Percentiles rank a stretch among this genome's conserved stretches.
These are phyloP conservation scores for Paecilomyces sp. DNA, from an alignment of 2,329 filamentous ascomycete species.

Conservation along the genomic window DNA sequence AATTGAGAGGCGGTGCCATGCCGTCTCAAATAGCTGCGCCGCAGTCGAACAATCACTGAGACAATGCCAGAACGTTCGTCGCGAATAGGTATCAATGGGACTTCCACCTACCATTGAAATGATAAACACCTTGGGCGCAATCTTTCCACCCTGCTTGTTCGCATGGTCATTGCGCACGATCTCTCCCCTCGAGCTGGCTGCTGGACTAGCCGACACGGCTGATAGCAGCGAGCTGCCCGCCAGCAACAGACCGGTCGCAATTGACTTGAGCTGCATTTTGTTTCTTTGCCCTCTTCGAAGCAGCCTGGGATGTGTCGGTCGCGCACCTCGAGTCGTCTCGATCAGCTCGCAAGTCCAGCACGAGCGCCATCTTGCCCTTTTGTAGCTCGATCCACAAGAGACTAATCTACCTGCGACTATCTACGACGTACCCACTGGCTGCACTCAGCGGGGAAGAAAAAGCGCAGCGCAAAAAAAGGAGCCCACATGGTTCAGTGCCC, in stretches of 20 bases:
- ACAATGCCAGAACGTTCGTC: not conserved
- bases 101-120: slow-evolving; percentile 31
- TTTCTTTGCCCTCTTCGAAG: not conserved
- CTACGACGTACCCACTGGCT: not conserved
- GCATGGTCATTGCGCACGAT: not conserved
- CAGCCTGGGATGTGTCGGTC: not conserved
- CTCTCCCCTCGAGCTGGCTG: not conserved
- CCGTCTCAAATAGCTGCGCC: not conserved
- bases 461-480: not conserved
- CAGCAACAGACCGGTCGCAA: slow-evolving; percentile 9
- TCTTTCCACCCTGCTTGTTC: slow-evolving; percentile 9
- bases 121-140: slow-evolving; percentile 35
- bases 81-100: not conserved
- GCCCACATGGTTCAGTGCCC: not conserved
- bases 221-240: slow-evolving; percentile 7
- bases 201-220: not conserved
- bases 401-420: too few relatives aligned
- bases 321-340: not conserved
- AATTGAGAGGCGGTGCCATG: not conserved
- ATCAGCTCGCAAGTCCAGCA: not conserved
- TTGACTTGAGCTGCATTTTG: slow-evolving; percentile 5
- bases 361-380: not conserved
- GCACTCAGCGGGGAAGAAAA: not conserved
- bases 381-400: not conserved
- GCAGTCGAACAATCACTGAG: not conserved